phyloP scores from a whole-genome alignment of 2,329 filamentous ascomycete genomes.

The Tetracladium maxilliforme region DNA sequence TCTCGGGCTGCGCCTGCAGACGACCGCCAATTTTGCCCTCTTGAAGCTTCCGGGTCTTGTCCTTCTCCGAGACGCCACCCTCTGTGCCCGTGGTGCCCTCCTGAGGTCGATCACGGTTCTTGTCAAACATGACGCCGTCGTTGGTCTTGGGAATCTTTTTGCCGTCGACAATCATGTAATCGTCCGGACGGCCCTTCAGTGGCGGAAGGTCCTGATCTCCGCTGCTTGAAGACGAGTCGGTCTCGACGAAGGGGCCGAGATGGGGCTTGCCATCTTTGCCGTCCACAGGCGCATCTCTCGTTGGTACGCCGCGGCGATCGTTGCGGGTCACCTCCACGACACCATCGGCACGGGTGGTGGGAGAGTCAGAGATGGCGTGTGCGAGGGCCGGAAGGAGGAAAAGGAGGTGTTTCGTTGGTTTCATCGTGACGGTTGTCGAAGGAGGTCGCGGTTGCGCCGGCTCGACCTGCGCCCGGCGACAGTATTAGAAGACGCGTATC shows the following conservation, averaged over 20 bases:
- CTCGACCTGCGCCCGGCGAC: too few species aligned
- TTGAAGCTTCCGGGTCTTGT: conserved; percentile 56
- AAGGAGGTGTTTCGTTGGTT: too few species aligned
- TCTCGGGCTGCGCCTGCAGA: conserved; percentile 60
- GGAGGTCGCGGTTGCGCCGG: too few species aligned
- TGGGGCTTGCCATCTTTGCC: conserved; percentile 91
- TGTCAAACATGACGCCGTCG: conserved; percentile 90
- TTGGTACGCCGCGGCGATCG: conserved; percentile 28
- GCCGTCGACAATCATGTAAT: conserved; percentile 39
- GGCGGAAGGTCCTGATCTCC: conserved; percentile 21
- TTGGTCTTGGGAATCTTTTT: conserved; percentile 47
- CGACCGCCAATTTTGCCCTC: conserved; percentile 52
- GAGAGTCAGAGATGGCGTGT: too few species aligned
- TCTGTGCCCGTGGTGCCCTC: conserved; percentile 80
- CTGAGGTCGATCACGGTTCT: conserved; percentile 58
- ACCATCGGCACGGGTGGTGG: too few species aligned
- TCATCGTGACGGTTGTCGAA: too few species aligned
- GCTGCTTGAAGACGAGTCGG: conserved; percentile 19
- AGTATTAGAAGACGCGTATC: too few species aligned
- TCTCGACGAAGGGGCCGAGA: conserved; percentile 64
- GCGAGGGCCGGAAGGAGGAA: too few species aligned
- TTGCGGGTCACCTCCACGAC: too few species aligned
- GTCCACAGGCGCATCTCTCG: conserved; percentile 79
- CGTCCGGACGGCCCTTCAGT: conserved; percentile 32
- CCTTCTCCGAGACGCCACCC: conserved; percentile 79